Conservation (phyloP, 1,284 basidiomycete species). For the Marasmius sp. region DNA sequence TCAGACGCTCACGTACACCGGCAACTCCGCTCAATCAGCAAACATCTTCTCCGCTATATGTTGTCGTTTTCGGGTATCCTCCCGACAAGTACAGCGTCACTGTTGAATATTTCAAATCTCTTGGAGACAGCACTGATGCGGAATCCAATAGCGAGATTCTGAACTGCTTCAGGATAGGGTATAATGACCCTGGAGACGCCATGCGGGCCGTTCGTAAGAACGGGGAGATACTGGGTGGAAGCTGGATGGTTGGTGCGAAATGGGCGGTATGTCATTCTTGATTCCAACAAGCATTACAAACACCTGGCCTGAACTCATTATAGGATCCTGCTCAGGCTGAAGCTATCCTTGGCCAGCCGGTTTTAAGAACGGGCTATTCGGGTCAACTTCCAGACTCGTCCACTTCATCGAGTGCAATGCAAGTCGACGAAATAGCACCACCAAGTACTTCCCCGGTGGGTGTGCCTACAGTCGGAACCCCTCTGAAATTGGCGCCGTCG, state of each 20-base stretch:
- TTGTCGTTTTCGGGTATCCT: constrained; percentile 78
- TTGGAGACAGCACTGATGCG: constrained; percentile 65
- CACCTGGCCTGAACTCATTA: constrained; percentile 9
- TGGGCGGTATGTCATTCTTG: constrained; percentile 59
- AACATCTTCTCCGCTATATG: constrained; percentile 43
- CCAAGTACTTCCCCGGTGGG: constrained; percentile 21
- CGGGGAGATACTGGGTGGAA: constrained; percentile 71
- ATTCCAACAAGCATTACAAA: neutral
- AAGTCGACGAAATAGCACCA: constrained; percentile 39
- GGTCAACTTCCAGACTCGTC: constrained; percentile 20
- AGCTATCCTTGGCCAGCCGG: constrained; percentile 45
- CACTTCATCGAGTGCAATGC: constrained; percentile 36
- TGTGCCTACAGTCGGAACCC: constrained; percentile 54
- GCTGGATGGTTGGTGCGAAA: constrained; percentile 81
- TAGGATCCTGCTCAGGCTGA: constrained; percentile 63
- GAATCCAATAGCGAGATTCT: constrained; percentile 60
- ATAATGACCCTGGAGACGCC: constrained; percentile 66
- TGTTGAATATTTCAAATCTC: constrained; percentile 68
- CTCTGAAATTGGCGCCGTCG: constrained; percentile 68
- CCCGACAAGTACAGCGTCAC: constrained; percentile 68
- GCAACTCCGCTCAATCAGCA: constrained; percentile 21
- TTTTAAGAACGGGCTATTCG: constrained; percentile 27
- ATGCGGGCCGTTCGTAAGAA: constrained; percentile 74
- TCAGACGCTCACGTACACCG: constrained; percentile 33
- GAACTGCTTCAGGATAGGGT: constrained; percentile 76